Percentiles rank a stretch among this genome's conserved stretches.
Evolutionary conservation across 768 basidiomycete genomes (phyloP).

Genomic region (Albatrellus ellisii): DNA sequence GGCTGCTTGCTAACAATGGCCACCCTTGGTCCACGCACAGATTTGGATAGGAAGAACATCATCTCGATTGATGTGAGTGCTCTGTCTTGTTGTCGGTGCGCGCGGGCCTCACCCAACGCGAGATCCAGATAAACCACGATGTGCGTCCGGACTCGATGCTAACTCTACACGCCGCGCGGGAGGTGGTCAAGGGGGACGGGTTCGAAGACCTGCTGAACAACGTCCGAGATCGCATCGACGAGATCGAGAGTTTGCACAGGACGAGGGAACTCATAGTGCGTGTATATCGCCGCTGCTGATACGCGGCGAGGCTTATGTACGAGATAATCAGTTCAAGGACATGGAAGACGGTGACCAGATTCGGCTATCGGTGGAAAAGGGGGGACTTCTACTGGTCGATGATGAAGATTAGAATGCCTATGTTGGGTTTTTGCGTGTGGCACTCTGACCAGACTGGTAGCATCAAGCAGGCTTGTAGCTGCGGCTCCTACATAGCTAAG

Average conservation of each 20-base stretch:
- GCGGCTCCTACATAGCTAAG: too few relatives aligned
- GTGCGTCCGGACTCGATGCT: constrained; percentile 74
- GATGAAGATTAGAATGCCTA: too few relatives aligned
- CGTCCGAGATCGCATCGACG: constrained; percentile 67
- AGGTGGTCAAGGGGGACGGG: constrained; percentile 59
- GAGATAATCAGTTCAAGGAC: constrained; percentile 26
- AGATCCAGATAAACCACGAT: constrained; percentile 51
- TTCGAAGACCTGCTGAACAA: constrained; percentile 68
- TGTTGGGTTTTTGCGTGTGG: too few relatives aligned
- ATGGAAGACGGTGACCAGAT: constrained; percentile 25
- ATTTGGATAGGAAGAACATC: constrained; percentile 57
- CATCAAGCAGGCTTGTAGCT: too few relatives aligned
- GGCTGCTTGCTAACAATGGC: not conserved
- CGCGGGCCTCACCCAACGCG: not conserved
- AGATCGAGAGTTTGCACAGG: constrained; percentile 76
- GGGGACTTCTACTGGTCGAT: too few relatives aligned
- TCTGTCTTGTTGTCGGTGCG: not conserved
- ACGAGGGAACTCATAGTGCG: constrained; percentile 62
- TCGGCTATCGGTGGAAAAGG: constrained; percentile 45
- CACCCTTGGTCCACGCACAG: constrained; percentile 22
- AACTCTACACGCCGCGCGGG: constrained; percentile 56
- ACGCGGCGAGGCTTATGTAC: not conserved
- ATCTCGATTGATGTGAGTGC: constrained; percentile 63
- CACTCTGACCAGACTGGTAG: too few relatives aligned
- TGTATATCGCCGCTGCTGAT: not conserved